Percentiles rank a stretch among this genome's conserved stretches.
Conservation (phyloP, 345 rosid species). For the Anacardium occidentale region DNA sequence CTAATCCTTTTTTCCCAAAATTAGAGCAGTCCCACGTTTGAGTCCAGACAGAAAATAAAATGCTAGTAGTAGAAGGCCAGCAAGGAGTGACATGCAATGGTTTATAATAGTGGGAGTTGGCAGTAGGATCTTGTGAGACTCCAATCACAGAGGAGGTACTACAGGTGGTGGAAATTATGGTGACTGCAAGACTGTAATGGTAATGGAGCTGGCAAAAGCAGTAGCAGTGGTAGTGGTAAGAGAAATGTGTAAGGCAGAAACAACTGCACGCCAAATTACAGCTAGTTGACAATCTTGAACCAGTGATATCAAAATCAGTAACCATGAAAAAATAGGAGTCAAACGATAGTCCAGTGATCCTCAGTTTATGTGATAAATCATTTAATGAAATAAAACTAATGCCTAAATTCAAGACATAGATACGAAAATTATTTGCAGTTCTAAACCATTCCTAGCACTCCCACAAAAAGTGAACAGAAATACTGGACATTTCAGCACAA, state of each 20-base stretch:
- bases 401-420: not conserved
- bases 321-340: not conserved
- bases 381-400: not conserved
- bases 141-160: not conserved
- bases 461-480: too few species aligned
- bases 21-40: too few species aligned
- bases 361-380: not conserved
- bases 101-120: too few species aligned
- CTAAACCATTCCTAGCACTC: not conserved
- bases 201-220: not conserved
- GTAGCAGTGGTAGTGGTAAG: not conserved
- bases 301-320: not conserved
- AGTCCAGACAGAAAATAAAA: too few species aligned
- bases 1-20: too few species aligned
- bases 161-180: not conserved
- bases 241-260: not conserved
- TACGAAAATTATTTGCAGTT: not conserved
- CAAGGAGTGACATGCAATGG: too few species aligned
- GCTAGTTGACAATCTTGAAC: not conserved
- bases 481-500: too few species aligned
- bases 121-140: too few species aligned
- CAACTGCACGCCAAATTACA: slow-evolving; percentile 2
- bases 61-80: too few species aligned
- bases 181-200: not conserved
- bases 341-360: not conserved